Base-by-base conservation (phyloP, 176 grass and related monocot species). In the Dendrocalamus sinicus region DNA sequence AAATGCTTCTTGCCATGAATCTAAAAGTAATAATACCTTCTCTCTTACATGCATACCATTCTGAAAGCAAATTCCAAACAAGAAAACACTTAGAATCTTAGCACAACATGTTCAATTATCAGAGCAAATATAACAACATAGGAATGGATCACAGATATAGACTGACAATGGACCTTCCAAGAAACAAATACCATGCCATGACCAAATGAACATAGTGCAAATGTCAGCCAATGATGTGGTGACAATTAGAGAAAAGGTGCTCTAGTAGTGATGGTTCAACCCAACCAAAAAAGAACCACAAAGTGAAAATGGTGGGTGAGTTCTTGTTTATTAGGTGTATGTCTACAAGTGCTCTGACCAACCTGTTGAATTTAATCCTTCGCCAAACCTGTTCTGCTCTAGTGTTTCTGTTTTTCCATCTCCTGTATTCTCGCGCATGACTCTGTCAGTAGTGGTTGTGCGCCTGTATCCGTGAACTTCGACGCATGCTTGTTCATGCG, bases 1-100 rank as follows among this genome's bases (percentile, higher is more conserved):
- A 86, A 99, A 99, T 89, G 96, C 96, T 92, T 99, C 96, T 96
- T 94, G 96, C 96, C 96, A 99, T 68, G 96, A 99, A 72, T 99
- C 96, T 67, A 99, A 82, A 81, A 99, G 93, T 67, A 92, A 43
- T 10, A 99, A 89, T 84, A 89, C 44, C 74, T 99, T 96, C 37
- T 94, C 88, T 73, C 93, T 92, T 78, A 99, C 96, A 86, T 70
- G 90, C 86, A 94, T 94, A 91, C 96, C 96, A 86, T 93, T 80
- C 93, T 96, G 87, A 60, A 80, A 85, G 80, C 9, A 76, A 69
- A 86, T 86, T 80, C 13, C 7, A 70, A 46, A 75, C 74, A 15
- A 66, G 24, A 24, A 48, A 68, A 57, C n/a, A 10, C 8, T 84
- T 43, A 67, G 10, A 62, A 45, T 61, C 20, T 60, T 62, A 61